A percentile compares a stretch with the other conserved stretches of the same genome.
Evolutionary conservation across 2,329 filamentous ascomycete species (phyloP).

Genomic region (Coleophoma cylindrospora): DNA sequence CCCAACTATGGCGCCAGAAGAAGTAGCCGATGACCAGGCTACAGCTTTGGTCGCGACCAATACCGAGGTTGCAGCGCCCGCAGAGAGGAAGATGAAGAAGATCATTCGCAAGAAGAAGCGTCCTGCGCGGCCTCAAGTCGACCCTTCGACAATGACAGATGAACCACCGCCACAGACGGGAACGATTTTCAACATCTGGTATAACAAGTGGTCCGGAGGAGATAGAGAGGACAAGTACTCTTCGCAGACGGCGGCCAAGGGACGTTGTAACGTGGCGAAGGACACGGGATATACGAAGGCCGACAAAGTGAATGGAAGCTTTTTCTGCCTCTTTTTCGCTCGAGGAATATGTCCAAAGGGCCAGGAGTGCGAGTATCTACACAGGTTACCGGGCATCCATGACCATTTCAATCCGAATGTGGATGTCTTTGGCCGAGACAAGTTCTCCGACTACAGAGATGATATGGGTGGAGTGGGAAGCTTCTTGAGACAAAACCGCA

Average conservation of each 20-base stretch:
- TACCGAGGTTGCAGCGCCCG: constrained; percentile 18
- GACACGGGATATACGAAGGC: constrained; percentile 77
- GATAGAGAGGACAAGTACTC: constrained; percentile 90
- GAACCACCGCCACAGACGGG: constrained; percentile 90
- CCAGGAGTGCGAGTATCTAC: constrained; percentile 89
- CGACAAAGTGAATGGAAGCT: constrained; percentile 72
- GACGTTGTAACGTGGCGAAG: constrained; percentile 78
- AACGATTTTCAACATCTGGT: constrained; percentile 97
- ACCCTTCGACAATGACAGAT: constrained; percentile 74
- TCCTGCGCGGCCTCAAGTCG: constrained; percentile 86
- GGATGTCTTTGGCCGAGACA: constrained; percentile 92
- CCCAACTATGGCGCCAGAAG: constrained; percentile 11
- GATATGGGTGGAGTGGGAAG: constrained; percentile 97
- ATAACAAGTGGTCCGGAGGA: constrained; percentile 96
- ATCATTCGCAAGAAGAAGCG: constrained; percentile 87
- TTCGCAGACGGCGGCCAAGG: constrained; percentile 74
- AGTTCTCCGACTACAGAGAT: constrained; percentile 87
- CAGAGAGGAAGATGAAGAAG: constrained; percentile 68
- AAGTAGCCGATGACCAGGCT: constrained; percentile 11
- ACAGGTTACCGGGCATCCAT: constrained; percentile 78
- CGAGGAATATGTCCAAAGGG: constrained; percentile 80
- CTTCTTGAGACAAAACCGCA: constrained; percentile 91
- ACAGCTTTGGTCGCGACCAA: constrained; percentile 20
- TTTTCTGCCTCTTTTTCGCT: constrained; percentile 91
- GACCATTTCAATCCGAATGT: constrained; percentile 92